Conservation (phyloP, 176 grass and related monocot species). For the Cenchrus americanus region DNA sequence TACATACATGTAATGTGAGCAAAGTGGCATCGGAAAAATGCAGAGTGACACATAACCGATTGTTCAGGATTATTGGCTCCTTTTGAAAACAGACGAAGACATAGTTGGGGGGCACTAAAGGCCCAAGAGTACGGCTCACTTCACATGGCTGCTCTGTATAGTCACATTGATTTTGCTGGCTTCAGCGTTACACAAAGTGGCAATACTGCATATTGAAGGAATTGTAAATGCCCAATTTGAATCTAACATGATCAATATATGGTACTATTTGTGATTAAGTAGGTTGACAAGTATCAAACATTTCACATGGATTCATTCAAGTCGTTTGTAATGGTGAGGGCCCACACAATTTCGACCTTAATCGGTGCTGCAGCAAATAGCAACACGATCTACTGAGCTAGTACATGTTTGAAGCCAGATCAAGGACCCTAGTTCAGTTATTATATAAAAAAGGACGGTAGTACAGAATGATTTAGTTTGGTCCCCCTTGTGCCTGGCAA, state of each 20-base stretch:
- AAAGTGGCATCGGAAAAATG: constrained; percentile 46
- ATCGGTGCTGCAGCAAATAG: not conserved
- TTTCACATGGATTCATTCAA: constrained; percentile 36
- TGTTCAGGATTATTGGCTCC: constrained; percentile 22
- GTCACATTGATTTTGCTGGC: constrained; percentile 30
- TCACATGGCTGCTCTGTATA: constrained; percentile 8
- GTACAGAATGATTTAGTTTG: constrained; percentile 13
- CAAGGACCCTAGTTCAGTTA: not conserved
- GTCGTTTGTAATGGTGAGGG: constrained; percentile 8
- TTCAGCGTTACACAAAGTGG: constrained; percentile 30
- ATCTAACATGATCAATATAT: not conserved
- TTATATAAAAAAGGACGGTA: not conserved
- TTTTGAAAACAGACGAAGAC: constrained; percentile 18
- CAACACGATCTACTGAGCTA: not conserved
- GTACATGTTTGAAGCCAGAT: not conserved
- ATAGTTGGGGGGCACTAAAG: constrained; percentile 20
- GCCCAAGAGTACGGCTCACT: not conserved
- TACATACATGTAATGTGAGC: constrained; percentile 51
- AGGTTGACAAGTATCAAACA: constrained; percentile 38
- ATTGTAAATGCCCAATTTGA: not conserved
- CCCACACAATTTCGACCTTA: not conserved
- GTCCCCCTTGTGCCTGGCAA: constrained; percentile 14
- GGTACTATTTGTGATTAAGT: not conserved
- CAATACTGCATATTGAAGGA: not conserved
- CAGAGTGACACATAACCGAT: constrained; percentile 46